phyloP scores from a whole-genome alignment of 2,329 filamentous ascomycete genomes.

The Pestalotiopsis sp. region DNA sequence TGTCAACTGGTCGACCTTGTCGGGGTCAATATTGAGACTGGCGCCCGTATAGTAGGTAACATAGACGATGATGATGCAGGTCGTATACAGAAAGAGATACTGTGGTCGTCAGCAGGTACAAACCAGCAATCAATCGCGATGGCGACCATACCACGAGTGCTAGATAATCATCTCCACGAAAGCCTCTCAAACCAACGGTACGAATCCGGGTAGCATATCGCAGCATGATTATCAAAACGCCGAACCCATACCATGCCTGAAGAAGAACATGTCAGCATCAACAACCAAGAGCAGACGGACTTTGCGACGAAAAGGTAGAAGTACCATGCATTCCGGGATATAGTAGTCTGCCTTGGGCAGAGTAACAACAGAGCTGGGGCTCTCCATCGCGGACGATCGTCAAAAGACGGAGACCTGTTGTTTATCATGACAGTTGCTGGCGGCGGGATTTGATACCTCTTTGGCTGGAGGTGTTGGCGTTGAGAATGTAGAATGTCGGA shows the following conservation, averaged over 20 bases:
- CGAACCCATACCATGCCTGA: constrained; percentile 20
- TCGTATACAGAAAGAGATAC: constrained; percentile 25
- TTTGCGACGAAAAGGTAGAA: background rate
- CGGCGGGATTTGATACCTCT: background rate
- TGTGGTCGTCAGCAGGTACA: constrained; percentile 8
- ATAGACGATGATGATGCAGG: constrained; percentile 24
- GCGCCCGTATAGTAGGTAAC: constrained; percentile 27
- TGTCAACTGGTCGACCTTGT: constrained; percentile 16
- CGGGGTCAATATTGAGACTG: constrained; percentile 24
- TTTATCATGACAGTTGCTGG: background rate
- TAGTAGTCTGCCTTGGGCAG: constrained; percentile 17
- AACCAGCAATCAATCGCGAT: background rate
- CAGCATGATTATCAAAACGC: constrained; percentile 19
- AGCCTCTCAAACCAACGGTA: constrained; percentile 20
- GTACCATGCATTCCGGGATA: constrained; percentile 21
- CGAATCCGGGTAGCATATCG: constrained; percentile 20
- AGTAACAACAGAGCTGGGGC: background rate
- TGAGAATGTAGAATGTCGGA: background rate
- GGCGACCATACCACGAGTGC: constrained; percentile 17
- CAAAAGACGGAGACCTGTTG: background rate
- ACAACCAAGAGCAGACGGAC: background rate
- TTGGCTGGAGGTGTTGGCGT: background rate
- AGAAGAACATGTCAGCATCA: background rate
- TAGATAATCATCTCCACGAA: constrained; percentile 23
- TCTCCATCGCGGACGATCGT: background rate